Base-by-base conservation (phyloP, 306 rosid genomes). In the Heteromeles arbutifolia region DNA sequence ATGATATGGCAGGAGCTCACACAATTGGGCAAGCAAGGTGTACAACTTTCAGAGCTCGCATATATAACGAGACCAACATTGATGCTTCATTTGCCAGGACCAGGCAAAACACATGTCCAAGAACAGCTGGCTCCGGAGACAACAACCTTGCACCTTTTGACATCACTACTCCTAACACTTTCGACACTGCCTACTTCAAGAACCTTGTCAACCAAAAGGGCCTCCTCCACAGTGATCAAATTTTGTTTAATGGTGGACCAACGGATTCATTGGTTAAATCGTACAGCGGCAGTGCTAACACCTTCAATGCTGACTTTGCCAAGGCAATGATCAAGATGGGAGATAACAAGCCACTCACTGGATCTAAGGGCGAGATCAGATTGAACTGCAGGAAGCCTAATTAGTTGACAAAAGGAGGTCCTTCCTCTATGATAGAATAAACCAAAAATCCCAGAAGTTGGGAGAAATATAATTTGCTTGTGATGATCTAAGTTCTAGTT, bases 291-390 rank as follows among this genome's bases (percentile, higher is more conserved):
- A 73, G 86, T 17, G 31, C 39, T 3, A 39, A 73, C 25, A 26
- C 79, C 70, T 93, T 91, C 69, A 11, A 74, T 9, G 31, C 81
- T 1, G 94, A 91, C 81, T 93, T 93, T 64, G 87, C 28, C 5
- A 29, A 79, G 0, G 96, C 90, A 22, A 90, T 93, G 85, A 90
- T 91, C 74, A 91, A 76, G 82, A 93, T 93, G 98, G 97, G 96
- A 28, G 80, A 91, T 32, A 85, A 78, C 39, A 52, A 79, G 1
- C 98, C 96, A 43, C 85, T 91, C 25, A 91, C 90, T 50, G 97
- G 96, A 11, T 88, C 92, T 0, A 64, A 80, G 1, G 98, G 98
- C 10, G 85, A 93, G 82, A 90, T 93, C 62, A 88, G 98, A 76
- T 87, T 78, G 82, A 81, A 90, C 44, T 91, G 96, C 45, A 81